phyloP scores from a whole-genome alignment of 2,329 filamentous ascomycete species.

The Drechslerella dactyloides region DNA sequence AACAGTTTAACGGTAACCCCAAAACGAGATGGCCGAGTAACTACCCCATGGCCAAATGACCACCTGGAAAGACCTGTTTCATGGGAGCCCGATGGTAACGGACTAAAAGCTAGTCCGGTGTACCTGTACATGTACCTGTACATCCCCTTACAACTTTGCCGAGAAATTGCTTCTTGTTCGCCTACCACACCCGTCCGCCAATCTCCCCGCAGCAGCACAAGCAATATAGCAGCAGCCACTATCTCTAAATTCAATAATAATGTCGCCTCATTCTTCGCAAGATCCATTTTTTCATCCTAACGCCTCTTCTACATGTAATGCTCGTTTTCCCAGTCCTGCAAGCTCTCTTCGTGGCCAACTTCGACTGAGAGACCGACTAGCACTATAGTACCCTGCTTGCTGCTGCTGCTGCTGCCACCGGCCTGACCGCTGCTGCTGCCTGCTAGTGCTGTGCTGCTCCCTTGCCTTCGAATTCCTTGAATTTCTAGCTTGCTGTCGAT shows the following conservation, averaged over 20 bases:
- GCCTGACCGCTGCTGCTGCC: no score
- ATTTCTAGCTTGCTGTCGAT: slow-evolving; percentile 20
- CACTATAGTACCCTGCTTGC: no score
- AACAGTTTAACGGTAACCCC: slow-evolving; percentile 50
- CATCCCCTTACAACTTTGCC: slow-evolving; percentile 51
- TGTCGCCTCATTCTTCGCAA: slow-evolving; percentile 49
- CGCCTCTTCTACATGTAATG: slow-evolving; percentile 44
- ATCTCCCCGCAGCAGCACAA: slow-evolving; percentile 51
- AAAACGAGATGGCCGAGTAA: slow-evolving; percentile 49
- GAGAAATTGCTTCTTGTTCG: slow-evolving; percentile 51
- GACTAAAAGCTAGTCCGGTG: slow-evolving; percentile 48
- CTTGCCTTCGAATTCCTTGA: no score
- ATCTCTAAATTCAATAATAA: slow-evolving; percentile 52
- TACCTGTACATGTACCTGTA: slow-evolving; percentile 49
- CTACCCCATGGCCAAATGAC: slow-evolving; percentile 49
- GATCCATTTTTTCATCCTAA: slow-evolving; percentile 46
- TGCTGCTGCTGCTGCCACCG: no score
- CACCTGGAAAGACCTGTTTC: slow-evolving; percentile 51
- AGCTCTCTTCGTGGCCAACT: slow-evolving; percentile 40
- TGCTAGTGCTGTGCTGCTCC: no score
- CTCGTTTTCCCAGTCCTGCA: slow-evolving; percentile 38
- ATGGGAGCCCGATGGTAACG: slow-evolving; percentile 51
- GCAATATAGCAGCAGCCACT: slow-evolving; percentile 52
- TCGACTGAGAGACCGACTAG: no score
- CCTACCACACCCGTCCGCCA: slow-evolving; percentile 51